Base-by-base conservation (phyloP, 2,329 filamentous ascomycete species). In the Penicillium sp. region DNA sequence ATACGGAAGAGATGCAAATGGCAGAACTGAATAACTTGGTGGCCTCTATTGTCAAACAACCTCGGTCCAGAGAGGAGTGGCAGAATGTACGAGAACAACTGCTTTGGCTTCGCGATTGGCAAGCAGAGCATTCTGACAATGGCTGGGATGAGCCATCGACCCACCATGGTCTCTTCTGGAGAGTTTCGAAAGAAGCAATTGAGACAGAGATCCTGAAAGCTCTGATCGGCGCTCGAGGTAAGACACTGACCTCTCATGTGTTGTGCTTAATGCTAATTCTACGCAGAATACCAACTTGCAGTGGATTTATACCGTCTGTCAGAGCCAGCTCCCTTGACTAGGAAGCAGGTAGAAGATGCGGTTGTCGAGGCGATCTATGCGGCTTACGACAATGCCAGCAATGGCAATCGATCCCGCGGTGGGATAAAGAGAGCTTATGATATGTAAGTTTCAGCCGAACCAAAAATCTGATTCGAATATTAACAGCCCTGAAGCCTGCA, bases 381-480 rank as follows among this genome's bases (percentile, higher is more conserved):
- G 23, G 74, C 78, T 18, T 87, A 86, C 63, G 84, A 87, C 64
- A 84, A 84, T 57, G 84, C 84, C 18, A 86, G 79, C 65, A 87
- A 86, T 61, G 84, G 84, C 28, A 87, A 86, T 62, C 76, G 77
- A 57, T 84, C 78, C 16, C 76, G 84, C 59, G 84, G 84, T 15
- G 81, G 81, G 13, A 81, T 86, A 74, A 85, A 83, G 65, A 81
- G 77, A 62, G 83, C 84, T 10, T 78, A 77, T 45, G 81, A 84
- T 39, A 79, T 82, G 76, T 79, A 66, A 62, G 76, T 71, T n/a
- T 18, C n/a, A 18, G 28, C 16, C 9, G 21, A 5, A 36, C 5
- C 28, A 10, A 29, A 21, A 18, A 9, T 36, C 23, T 29, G 31
- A 13, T 13, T 29, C 38, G n/a, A 29, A 36, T 28, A 21, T 47